These are phyloP conservation scores for Hypsizygus marmoreus DNA, from an alignment of 768 basidiomycete genomes.

Conservation along the genomic window DNA sequence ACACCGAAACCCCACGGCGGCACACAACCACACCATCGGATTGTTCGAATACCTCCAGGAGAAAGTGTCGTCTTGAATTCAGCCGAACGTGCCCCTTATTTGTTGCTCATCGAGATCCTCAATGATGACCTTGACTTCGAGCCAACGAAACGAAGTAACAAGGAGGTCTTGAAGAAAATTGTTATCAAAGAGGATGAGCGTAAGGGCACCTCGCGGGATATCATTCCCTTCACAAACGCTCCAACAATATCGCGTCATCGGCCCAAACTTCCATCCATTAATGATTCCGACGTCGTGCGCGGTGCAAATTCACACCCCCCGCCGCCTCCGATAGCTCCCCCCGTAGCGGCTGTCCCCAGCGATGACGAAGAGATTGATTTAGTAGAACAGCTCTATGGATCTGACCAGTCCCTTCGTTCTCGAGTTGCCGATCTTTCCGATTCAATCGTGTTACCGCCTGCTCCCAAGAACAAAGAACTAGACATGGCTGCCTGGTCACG, in stretches of 20 bases:
- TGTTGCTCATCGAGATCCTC: constrained; percentile 90
- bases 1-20: constrained; percentile 38
- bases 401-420: constrained; percentile 70
- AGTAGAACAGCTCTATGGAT: constrained; percentile 93
- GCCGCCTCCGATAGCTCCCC: constrained; percentile 19
- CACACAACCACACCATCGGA: constrained; percentile 82
- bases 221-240: constrained; percentile 43
- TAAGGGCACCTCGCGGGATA: constrained; percentile 58
- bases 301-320: constrained; percentile 25
- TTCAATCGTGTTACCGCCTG: constrained; percentile 77
- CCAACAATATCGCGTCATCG: constrained; percentile 22
- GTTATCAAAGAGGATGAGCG: constrained; percentile 65
- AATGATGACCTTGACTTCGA: constrained; percentile 92
- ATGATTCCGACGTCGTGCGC: constrained; percentile 30
- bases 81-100: constrained; percentile 92
- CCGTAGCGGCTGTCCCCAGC: constrained; percentile 22
- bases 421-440: constrained; percentile 79
- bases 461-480: constrained; percentile 87
- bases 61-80: constrained; percentile 98
- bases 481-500: constrained; percentile 85
- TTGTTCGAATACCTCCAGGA: constrained; percentile 95
- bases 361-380: constrained; percentile 93
- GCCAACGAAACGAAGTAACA: constrained; percentile 78
- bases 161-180: constrained; percentile 80
- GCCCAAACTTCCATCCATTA: constrained; percentile 22